Evolutionary conservation across 176 grass and related monocot genomes (phyloP).

Genomic region (Eragrostis nindensis): DNA sequence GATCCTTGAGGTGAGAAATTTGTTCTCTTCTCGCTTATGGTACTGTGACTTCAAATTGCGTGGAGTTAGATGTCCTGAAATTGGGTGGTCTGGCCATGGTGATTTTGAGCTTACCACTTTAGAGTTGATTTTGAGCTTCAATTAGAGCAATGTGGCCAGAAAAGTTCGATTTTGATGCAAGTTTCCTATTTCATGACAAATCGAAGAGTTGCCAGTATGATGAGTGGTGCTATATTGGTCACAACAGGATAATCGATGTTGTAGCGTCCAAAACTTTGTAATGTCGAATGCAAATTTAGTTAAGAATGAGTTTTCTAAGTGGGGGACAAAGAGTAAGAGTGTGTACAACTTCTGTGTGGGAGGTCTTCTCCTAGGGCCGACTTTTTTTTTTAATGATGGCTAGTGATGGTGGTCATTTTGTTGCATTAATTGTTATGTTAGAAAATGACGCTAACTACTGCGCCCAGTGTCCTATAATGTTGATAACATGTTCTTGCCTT

Average conservation of each 20-base stretch:
- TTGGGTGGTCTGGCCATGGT: background rate
- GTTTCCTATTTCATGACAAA: background rate
- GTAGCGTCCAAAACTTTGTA: background rate
- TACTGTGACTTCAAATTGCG: background rate
- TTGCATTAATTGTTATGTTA: background rate
- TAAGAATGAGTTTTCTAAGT: background rate
- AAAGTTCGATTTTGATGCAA: background rate
- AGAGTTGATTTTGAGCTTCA: background rate
- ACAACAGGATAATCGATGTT: background rate
- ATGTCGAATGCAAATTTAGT: background rate
- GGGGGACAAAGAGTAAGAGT: background rate
- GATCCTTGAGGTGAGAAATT: slow-evolving; percentile 57
- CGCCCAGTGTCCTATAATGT: background rate
- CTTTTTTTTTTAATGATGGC: background rate
- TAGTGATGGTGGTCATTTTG: background rate
- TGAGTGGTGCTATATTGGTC: background rate
- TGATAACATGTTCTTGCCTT: background rate
- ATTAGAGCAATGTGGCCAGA: background rate
- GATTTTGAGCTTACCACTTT: background rate
- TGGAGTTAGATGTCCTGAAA: background rate
- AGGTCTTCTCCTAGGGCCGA: too few species aligned
- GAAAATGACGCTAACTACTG: background rate
- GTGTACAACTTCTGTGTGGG: background rate
- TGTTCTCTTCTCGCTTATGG: background rate
- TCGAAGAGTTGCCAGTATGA: background rate